A percentile compares a stretch with the other conserved stretches of the same genome.
phyloP scores from a whole-genome alignment of 108 stramenopile species.

The Bacterosira constricta region DNA sequence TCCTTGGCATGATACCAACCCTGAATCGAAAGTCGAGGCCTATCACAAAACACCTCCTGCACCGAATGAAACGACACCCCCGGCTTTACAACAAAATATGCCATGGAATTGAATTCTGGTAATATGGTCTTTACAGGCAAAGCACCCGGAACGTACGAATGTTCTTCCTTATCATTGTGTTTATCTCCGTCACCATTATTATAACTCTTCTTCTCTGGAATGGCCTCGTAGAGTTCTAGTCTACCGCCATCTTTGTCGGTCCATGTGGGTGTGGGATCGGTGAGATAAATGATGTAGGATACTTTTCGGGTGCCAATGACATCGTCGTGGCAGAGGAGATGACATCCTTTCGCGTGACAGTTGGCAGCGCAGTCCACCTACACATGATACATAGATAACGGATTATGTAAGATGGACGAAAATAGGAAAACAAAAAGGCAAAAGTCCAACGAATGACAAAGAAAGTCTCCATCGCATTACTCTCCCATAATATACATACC shows the following conservation, averaged over 20 bases:
- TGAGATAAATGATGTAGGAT: slow-evolving; percentile 94
- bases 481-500: slow-evolving; percentile 17
- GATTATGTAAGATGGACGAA: not conserved
- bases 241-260: slow-evolving; percentile 87
- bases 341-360: slow-evolving; percentile 92
- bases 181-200: not conserved
- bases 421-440: not conserved
- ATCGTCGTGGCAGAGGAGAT: slow-evolving; percentile 97
- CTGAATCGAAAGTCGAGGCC: slow-evolving; percentile 89
- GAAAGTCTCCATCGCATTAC: too few relatives aligned
- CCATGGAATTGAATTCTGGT: slow-evolving; percentile 90
- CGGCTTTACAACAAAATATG: slow-evolving; percentile 90
- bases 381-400: not conserved
- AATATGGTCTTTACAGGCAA: slow-evolving; percentile 71
- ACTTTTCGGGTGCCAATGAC: slow-evolving; percentile 94
- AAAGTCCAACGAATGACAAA: not conserved
- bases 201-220: slow-evolving; percentile 20
- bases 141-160: slow-evolving; percentile 48
- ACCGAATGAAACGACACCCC: slow-evolving; percentile 94
- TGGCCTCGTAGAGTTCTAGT: slow-evolving; percentile 85
- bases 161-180: not conserved
- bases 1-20: slow-evolving; percentile 88
- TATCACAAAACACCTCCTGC: slow-evolving; percentile 93
- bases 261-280: slow-evolving; percentile 81
- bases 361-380: slow-evolving; percentile 94